These are phyloP conservation scores for Penicillium aurantiogriseum DNA, from an alignment of 2,329 filamentous ascomycete genomes.

Conservation along the genomic window DNA sequence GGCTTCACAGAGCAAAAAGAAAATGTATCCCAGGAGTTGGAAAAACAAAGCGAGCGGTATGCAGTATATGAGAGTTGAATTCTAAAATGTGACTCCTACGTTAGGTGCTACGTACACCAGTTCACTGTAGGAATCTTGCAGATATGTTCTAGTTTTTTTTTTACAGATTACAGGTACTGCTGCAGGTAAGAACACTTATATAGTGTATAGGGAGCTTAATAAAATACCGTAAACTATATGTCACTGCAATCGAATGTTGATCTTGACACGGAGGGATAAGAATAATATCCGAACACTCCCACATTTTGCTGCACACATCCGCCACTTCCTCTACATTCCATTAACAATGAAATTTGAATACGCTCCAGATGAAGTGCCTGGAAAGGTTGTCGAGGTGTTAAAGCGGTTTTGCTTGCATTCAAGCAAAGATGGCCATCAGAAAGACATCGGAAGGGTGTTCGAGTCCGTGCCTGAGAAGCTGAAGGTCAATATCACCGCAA, in stretches of 20 bases:
- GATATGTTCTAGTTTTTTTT: neutral
- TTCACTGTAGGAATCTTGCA: neutral
- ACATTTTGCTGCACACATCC: neutral
- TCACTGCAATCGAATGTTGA: neutral
- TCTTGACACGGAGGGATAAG: neutral
- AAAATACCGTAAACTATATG: neutral
- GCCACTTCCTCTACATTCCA: neutral
- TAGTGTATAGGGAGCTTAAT: neutral
- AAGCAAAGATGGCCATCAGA: neutral
- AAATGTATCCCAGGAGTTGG: neutral
- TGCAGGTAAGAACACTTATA: neutral
- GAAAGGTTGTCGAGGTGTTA: neutral
- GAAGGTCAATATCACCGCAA: conserved; percentile 1
- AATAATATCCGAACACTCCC: neutral
- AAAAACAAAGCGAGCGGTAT: neutral
- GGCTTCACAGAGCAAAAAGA: neutral
- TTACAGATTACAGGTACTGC: neutral
- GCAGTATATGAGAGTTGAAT: neutral
- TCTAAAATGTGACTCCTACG: neutral
- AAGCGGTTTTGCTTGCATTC: conserved; percentile 7
- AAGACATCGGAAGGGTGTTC: conserved; percentile 7
- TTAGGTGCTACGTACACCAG: neutral
- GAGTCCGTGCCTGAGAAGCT: conserved; percentile 2
- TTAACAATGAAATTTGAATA: conserved; percentile 9
- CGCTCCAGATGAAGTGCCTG: neutral